Evolutionary conservation across 345 rosid species (phyloP), one percentile per base, ranked within the genome.

Genomic region (Euphorbia lathyris): DNA sequence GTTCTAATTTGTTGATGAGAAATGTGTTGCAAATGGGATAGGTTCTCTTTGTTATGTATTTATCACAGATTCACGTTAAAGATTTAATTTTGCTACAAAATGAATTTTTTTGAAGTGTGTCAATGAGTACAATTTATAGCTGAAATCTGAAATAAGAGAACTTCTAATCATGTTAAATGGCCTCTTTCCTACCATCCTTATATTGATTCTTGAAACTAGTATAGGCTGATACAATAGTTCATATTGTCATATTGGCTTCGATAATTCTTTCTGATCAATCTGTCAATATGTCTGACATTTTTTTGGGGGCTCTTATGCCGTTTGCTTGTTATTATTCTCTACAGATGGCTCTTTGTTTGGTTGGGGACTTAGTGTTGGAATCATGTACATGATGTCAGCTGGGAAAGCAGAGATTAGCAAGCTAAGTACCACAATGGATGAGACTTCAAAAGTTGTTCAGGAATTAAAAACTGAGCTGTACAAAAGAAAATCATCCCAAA

Each of bases 371-470:
- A 87, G 96, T 58, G 74, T 86, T 9, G 94, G 92, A 48, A 84
- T 93, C 72, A 82, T 93, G 90, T 88, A 81, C 80, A 89, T 89
- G 87, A 84, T 91, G 94, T 88, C 92, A 61, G 66, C 90, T 47
- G 88, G 87, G 76, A 87, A 85, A 74, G 73, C 72, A 64, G 94
- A 91, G 82, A 80, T 93, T 62, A 76, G 74, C 70, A 89, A 79
- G 80, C 80, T 89, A 65, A 85, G 84, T 70, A 60, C 78, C 43
- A 76, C 92, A 57, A 73, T 92, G 69, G 90, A 91, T 63, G 91
- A 88, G 83, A 91, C 94, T 63, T 76, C 81, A 63, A 86, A 86
- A 79, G 83, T 74, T 60, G 86, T 93, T 63, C 82, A 81, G 72
- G 97, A 91, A 73, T 74, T 93, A 58, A 89, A 78, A 82, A 75